These are phyloP conservation scores for Letharia columbiana DNA, from an alignment of 495 filamentous ascomycete genomes.

Conservation along the genomic window DNA sequence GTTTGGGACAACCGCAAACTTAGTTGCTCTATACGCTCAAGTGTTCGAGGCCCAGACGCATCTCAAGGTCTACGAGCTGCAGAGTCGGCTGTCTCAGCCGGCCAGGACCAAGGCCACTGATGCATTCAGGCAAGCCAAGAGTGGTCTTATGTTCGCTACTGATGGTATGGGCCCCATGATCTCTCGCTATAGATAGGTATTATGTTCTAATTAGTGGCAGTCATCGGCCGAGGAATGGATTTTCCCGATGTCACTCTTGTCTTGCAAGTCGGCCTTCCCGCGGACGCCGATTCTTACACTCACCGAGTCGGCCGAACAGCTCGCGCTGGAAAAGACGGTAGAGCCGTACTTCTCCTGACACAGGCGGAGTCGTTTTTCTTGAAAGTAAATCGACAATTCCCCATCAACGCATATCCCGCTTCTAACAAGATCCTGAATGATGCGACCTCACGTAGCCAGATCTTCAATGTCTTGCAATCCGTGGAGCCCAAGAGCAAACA, in stretches of 20 bases:
- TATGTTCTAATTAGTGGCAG: conserved; percentile 44
- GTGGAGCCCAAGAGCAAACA: conserved; percentile 43
- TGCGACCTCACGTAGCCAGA: not conserved
- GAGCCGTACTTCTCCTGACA: conserved; percentile 56
- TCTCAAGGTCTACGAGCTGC: conserved; percentile 45
- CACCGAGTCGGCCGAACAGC: conserved; percentile 74
- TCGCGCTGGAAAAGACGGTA: conserved; percentile 59
- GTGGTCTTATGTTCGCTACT: conserved; percentile 54
- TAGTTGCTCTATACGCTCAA: conserved; percentile 47
- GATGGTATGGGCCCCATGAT: conserved; percentile 35
- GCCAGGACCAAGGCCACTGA: conserved; percentile 50
- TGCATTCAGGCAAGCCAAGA: conserved; percentile 48
- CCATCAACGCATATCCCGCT: conserved; percentile 45
- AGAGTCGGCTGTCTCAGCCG: conserved; percentile 51
- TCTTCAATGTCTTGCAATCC: conserved; percentile 31
- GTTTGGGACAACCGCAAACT: conserved; percentile 58
- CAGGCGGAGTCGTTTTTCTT: conserved; percentile 53
- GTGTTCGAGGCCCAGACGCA: conserved; percentile 40
- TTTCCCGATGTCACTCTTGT: conserved; percentile 91
- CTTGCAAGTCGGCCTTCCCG: conserved; percentile 70
- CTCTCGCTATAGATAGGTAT: conserved; percentile 36
- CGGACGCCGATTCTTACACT: conserved; percentile 71
- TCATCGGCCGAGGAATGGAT: conserved; percentile 77
- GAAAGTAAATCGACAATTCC: conserved; percentile 42
- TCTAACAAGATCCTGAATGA: conserved; percentile 33